These are phyloP conservation scores for Posidonia oceanica DNA, from an alignment of 116 monocot species.

Conservation along the genomic window DNA sequence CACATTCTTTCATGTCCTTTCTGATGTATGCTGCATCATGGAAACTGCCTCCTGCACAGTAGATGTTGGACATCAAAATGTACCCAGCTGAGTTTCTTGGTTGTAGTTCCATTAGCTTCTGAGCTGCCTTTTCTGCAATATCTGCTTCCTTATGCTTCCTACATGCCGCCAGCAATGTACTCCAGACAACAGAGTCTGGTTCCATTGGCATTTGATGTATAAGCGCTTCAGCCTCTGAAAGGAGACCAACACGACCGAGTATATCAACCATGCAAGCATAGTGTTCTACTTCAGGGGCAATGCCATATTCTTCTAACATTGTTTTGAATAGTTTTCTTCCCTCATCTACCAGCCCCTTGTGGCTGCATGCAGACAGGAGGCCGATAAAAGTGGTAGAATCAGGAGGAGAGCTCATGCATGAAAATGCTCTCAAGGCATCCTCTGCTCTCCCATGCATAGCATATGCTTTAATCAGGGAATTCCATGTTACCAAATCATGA, in stretches of 20 bases:
- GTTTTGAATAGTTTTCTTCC: constrained; percentile 40
- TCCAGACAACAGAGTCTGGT: constrained; percentile 49
- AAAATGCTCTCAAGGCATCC: constrained; percentile 32
- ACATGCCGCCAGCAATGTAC: constrained; percentile 57
- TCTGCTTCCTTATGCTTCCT: constrained; percentile 37
- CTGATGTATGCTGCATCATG: constrained; percentile 23
- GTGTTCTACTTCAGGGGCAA: constrained; percentile 46
- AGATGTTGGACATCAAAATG: constrained; percentile 44
- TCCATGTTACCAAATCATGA: constrained; percentile 56
- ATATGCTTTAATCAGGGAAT: constrained; percentile 59
- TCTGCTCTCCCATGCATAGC: constrained; percentile 36
- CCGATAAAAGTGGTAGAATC: constrained; percentile 64
- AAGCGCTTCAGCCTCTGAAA: constrained; percentile 48
- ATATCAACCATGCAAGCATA: constrained; percentile 73
- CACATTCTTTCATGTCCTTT: constrained; percentile 35
- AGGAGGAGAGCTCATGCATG: constrained; percentile 45
- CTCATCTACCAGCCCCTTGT: constrained; percentile 41
- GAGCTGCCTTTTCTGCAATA: constrained; percentile 47
- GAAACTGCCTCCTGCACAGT: constrained; percentile 19
- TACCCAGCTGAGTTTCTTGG: constrained; percentile 28
- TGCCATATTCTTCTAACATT: constrained; percentile 35
- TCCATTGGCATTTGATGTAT: constrained; percentile 38
- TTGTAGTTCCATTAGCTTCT: constrained; percentile 64
- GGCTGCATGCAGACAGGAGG: constrained; percentile 56
- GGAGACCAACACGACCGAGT: constrained; percentile 56